Evolutionary conservation across 176 grass and related monocot genomes (phyloP).

Genomic region (Areca catechu): DNA sequence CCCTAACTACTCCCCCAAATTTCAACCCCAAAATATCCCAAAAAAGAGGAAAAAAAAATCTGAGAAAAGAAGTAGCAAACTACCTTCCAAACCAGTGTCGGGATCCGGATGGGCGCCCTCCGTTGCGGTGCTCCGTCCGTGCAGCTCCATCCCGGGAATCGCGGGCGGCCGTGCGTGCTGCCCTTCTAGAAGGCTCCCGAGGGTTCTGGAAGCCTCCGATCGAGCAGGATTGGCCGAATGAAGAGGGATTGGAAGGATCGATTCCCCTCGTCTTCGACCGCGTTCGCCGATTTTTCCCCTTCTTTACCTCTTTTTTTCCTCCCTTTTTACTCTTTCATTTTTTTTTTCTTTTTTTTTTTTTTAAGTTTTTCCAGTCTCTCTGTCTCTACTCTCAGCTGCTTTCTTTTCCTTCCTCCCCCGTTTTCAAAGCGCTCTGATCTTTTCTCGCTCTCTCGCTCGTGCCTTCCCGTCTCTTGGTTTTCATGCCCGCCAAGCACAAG

Average conservation of each 20-base stretch:
- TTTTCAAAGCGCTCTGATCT: slow-evolving; percentile 1
- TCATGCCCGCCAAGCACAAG: not conserved
- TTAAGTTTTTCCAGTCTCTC: too few species aligned
- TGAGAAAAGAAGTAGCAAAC: not conserved
- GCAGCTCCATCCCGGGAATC: slow-evolving; percentile 31
- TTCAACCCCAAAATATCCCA: not conserved
- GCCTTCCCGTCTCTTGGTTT: not conserved
- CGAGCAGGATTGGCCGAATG: slow-evolving; percentile 7
- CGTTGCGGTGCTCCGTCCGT: slow-evolving; percentile 9
- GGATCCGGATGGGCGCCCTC: slow-evolving; percentile 19
- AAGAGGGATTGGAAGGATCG: not conserved
- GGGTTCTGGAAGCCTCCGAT: slow-evolving; percentile 26
- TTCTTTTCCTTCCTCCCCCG: not conserved
- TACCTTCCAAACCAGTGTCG: slow-evolving; percentile 63
- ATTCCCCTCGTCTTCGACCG: slow-evolving; percentile 11
- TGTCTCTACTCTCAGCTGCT: too few species aligned
- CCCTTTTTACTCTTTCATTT: not conserved
- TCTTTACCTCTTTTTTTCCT: not conserved
- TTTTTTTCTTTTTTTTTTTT: not conserved
- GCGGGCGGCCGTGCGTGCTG: too few species aligned
- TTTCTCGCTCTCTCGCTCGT: not conserved
- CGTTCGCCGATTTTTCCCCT: not conserved
- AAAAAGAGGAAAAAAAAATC: not conserved
- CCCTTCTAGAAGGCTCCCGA: too few species aligned
- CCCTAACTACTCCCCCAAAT: slow-evolving; percentile 21